These are phyloP conservation scores for Aspergillus pseudoterreus DNA, from an alignment of 2,329 filamentous ascomycete species.

Conservation along the genomic window DNA sequence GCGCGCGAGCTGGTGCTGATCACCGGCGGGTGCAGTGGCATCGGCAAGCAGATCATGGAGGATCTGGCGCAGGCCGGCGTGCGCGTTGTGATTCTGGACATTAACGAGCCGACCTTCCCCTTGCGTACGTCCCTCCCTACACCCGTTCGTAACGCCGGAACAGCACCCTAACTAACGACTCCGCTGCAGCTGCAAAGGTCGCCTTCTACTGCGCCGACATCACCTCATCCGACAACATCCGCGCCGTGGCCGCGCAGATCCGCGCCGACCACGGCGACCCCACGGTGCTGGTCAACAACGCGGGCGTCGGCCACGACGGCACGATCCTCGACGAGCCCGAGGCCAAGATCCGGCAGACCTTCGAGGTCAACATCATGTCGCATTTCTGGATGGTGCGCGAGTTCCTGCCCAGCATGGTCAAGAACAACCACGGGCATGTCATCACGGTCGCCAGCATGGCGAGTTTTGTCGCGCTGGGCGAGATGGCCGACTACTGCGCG, in stretches of 20 bases:
- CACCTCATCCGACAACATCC: constrained; percentile 30
- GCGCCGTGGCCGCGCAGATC: constrained; percentile 35
- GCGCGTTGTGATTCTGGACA: constrained; percentile 35
- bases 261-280: constrained; percentile 41
- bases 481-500: constrained; percentile 52
- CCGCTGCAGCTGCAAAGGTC: constrained; percentile 25
- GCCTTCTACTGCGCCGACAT: constrained; percentile 38
- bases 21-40: constrained; percentile 37
- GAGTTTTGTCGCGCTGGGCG: constrained; percentile 45
- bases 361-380: constrained; percentile 51
- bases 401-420: constrained; percentile 52
- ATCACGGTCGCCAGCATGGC: constrained; percentile 55
- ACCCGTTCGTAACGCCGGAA: no score
- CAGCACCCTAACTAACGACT: neutral
- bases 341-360: constrained; percentile 44
- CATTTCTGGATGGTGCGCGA: constrained; percentile 51
- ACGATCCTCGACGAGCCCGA: constrained; percentile 47
- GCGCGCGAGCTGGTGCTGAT: constrained; percentile 32
- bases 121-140: constrained; percentile 20
- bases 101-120: constrained; percentile 29
- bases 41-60: constrained; percentile 35
- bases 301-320: constrained; percentile 46
- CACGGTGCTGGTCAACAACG: constrained; percentile 50
- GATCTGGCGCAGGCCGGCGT: constrained; percentile 27
- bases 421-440: constrained; percentile 52